A percentile compares a stretch with the other conserved stretches of the same genome.
These are phyloP conservation scores for Herpetomonas tarakana DNA, from an alignment of 208 protist species.

Conservation along the genomic window DNA sequence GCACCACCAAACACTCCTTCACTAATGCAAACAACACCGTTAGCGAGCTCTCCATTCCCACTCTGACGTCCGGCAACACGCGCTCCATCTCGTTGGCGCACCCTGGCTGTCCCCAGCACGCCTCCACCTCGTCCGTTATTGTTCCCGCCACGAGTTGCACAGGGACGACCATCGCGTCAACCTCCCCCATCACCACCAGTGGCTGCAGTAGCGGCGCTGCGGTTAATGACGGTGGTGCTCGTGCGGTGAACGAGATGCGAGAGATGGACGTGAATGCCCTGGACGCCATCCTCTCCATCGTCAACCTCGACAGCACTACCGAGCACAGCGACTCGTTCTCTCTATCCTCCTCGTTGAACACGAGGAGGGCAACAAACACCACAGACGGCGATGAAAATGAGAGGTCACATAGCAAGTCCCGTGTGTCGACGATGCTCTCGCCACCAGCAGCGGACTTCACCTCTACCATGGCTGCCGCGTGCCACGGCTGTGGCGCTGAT, in stretches of 20 bases:
- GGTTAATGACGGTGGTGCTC: not conserved
- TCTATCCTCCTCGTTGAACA: constrained; percentile 15
- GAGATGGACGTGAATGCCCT: constrained; percentile 19
- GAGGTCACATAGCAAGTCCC: not conserved
- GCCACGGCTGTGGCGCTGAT: no score
- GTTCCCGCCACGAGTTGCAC: no score
- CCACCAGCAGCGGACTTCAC: not conserved
- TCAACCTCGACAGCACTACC: constrained; percentile 40
- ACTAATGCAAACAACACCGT: no score
- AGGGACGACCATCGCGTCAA: not conserved
- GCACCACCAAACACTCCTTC: no score
- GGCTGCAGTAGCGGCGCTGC: not conserved
- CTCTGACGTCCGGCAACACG: not conserved
- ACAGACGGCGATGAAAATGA: not conserved
- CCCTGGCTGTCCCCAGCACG: no score
- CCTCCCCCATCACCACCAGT: not conserved
- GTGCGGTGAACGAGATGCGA: not conserved
- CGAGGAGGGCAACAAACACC: not conserved
- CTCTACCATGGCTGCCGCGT: no score
- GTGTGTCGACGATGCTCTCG: not conserved
- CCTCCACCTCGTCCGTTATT: not conserved
- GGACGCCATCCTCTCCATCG: constrained; percentile 57
- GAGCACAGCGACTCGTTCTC: constrained; percentile 13
- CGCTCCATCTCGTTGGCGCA: not conserved
- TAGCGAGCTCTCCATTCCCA: not conserved